A percentile compares a stretch with the other conserved stretches of the same genome.
These are phyloP conservation scores for Juglanconis oblonga DNA, from an alignment of 2,329 filamentous ascomycete genomes.

Conservation along the genomic window DNA sequence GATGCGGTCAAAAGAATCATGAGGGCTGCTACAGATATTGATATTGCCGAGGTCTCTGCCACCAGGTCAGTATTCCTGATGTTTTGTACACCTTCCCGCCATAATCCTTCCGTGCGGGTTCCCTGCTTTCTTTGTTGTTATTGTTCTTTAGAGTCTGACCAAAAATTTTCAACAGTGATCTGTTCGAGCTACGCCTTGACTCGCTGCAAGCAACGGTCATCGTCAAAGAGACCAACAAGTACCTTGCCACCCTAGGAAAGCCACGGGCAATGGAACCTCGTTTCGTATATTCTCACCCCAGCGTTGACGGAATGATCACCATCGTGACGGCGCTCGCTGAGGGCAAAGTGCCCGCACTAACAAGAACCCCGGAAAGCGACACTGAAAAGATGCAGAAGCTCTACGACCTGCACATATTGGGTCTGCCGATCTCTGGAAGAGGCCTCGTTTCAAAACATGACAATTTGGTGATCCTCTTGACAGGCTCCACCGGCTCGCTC, in stretches of 20 bases:
- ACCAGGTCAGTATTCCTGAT: neutral
- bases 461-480: constrained; percentile 3
- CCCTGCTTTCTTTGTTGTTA: too few species aligned
- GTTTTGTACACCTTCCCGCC: too few species aligned
- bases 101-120: too few species aligned
- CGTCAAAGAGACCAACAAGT: constrained; percentile 1
- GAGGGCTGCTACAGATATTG: neutral
- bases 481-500: constrained; percentile 12
- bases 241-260: neutral
- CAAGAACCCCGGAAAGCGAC: neutral
- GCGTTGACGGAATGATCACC: neutral
- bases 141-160: too few species aligned
- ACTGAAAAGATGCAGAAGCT: constrained; percentile 7
- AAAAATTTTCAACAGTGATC: neutral
- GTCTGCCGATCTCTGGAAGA: constrained; percentile 2
- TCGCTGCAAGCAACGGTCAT: constrained; percentile 8
- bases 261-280: neutral
- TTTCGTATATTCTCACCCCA: constrained; percentile 7
- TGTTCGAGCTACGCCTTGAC: constrained; percentile 8
- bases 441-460: neutral
- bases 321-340: neutral
- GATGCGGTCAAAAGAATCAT: constrained; percentile 4
- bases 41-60: neutral
- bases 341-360: neutral
- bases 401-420: constrained; percentile 1